Evolutionary conservation across 129 eudicot genomes (phyloP).

Genomic region (Lonicera japonica): DNA sequence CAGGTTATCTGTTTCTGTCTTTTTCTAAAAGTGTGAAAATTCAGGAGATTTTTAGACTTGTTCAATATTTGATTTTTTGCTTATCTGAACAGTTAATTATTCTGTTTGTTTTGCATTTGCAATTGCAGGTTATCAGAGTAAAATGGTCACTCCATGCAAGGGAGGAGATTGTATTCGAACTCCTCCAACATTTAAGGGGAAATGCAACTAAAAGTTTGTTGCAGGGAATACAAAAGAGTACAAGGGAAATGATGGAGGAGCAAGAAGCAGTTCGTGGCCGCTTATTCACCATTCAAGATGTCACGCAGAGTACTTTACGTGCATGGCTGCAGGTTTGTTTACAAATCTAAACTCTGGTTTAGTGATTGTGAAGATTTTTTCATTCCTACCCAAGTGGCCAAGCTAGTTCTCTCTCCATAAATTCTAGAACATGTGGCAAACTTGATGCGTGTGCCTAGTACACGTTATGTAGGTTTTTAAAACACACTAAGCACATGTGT

Average conservation of each 20-base stretch:
- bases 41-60: background rate
- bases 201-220: slow-evolving; percentile 55
- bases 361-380: no score
- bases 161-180: slow-evolving; percentile 96
- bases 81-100: no score
- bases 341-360: no score
- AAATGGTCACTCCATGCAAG: slow-evolving; percentile 99
- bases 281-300: slow-evolving; percentile 93
- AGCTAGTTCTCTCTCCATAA: no score
- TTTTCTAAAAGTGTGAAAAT: no score
- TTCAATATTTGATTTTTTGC: background rate
- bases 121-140: slow-evolving; percentile 80
- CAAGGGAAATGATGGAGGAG: slow-evolving; percentile 89
- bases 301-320: slow-evolving; percentile 90
- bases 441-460: no score
- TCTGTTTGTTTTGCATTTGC: background rate
- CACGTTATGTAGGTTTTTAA: no score
- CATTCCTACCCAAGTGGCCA: no score
- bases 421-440: no score
- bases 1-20: background rate
- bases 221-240: slow-evolving; percentile 71
- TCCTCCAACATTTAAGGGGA: slow-evolving; percentile 84
- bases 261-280: slow-evolving; percentile 99
- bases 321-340: slow-evolving; percentile 90
- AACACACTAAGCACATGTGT: no score